Evolutionary conservation across 106 monocot species (phyloP), one percentile per base, ranked within the genome.

Genomic region (Allium sativum): DNA sequence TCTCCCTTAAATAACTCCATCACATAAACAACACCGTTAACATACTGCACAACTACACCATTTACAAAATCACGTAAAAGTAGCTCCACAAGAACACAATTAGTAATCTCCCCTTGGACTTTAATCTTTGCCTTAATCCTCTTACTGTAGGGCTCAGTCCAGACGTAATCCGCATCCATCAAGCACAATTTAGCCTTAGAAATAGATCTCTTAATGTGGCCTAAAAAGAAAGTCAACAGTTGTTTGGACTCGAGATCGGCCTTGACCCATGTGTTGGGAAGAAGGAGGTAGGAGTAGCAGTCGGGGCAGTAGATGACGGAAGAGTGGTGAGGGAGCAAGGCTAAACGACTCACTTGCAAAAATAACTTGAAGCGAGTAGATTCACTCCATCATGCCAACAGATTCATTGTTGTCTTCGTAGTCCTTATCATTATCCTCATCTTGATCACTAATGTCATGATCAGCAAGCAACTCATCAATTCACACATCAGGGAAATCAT

Each of bases 131-230:
- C 70, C 65, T 78, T 81, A 64, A 96, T 77, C 14, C 95, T 69
- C 75, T 90, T 96, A 44, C 87, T 90, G 72, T 96, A 90, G 52
- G 95, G 95, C 71, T 96, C 95, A 0, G 95, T 87, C 84, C 87
- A 96, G 55, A 83, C 61, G 71, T 83, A 83, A 65, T 79, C 87
- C 58, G 83, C 83, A 72, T 77, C 61, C 56, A 67, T 64, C 61
- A 88, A 64, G 55, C 66, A 59, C 21, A 79, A 65, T 50, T 11
- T 12, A 7, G 13, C 13, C 13, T 66, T 68, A 44, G 77, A 53
- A 51, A 73, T 68, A 44, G 57, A 55, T 20, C 56, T 48, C 45
- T 20, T 55, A 58, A 77, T 53, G 52, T 65, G 78, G 64, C 69
- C 61, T 42, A 88, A 70, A 53, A 66, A 62, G 73, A 83, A 65